Percentiles rank a stretch among this genome's conserved stretches.
These are phyloP conservation scores for Penicillium oxalicum DNA, from an alignment of 2,329 filamentous ascomycete species.

Conservation along the genomic window DNA sequence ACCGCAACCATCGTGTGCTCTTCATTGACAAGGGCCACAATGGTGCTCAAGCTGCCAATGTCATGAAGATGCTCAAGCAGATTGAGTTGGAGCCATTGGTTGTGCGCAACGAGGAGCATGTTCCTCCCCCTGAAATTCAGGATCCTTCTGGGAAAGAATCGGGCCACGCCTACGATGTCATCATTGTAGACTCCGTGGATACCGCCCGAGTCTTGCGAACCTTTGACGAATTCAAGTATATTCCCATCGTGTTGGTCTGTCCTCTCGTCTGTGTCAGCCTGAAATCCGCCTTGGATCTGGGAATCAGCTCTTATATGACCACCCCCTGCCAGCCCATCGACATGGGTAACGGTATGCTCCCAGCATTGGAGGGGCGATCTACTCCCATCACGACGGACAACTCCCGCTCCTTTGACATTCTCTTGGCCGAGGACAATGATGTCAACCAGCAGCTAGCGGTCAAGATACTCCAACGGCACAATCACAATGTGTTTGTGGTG, in stretches of 20 bases:
- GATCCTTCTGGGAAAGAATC: conserved; percentile 44
- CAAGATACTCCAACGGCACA: conserved; percentile 95
- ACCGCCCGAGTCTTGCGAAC: conserved; percentile 79
- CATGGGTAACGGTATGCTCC: conserved; percentile 91
- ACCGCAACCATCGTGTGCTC: conserved; percentile 83
- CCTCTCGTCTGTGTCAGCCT: conserved; percentile 85
- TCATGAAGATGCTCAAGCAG: conserved; percentile 68
- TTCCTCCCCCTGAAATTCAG: conserved; percentile 52
- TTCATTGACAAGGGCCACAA: conserved; percentile 91
- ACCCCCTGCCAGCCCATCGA: conserved; percentile 92
- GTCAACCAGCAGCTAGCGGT: conserved; percentile 95
- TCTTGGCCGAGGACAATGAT: conserved; percentile 92
- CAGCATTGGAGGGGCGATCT: conserved; percentile 85
- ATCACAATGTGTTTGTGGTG: conserved; percentile 64
- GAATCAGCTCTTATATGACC: conserved; percentile 99
- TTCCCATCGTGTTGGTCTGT: conserved; percentile 87
- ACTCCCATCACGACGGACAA: conserved; percentile 89
- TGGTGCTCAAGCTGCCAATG: conserved; percentile 57
- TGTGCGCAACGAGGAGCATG: conserved; percentile 67
- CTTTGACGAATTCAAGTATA: conserved; percentile 94
- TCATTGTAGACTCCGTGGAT: conserved; percentile 89
- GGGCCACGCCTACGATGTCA: conserved; percentile 76
- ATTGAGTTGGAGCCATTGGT: conserved; percentile 78
- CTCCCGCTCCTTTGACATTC: conserved; percentile 89
- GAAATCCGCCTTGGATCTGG: conserved; percentile 87